A percentile compares a stretch with the other conserved stretches of the same genome.
Evolutionary conservation across 2,329 filamentous ascomycete genomes (phyloP).

Genomic region (Apiospora saccharicola): DNA sequence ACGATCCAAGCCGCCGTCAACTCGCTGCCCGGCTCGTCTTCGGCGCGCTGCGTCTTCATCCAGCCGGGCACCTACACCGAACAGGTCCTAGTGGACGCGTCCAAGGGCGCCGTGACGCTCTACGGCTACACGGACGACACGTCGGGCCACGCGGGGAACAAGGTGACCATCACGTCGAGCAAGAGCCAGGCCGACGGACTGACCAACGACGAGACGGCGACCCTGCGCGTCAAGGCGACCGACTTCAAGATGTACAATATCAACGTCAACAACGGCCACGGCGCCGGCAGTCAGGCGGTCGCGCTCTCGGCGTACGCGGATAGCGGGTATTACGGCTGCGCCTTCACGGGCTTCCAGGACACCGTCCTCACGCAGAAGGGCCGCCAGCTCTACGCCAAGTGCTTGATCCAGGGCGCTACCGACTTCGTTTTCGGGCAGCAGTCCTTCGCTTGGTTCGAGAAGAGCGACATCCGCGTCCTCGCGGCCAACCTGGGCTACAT

Average conservation of each 20-base stretch:
- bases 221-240: conserved; percentile 51
- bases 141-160: conserved; percentile 60
- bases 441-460: conserved; percentile 52
- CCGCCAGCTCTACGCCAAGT: conserved; percentile 55
- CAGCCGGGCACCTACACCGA: conserved; percentile 65
- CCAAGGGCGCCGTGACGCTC: conserved; percentile 57
- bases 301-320: conserved; percentile 52
- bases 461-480: conserved; percentile 48
- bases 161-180: conserved; percentile 58
- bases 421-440: conserved; percentile 57
- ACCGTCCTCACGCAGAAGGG: conserved; percentile 54
- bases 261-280: conserved; percentile 55
- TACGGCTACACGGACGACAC: conserved; percentile 66
- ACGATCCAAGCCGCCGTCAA: conserved; percentile 63
- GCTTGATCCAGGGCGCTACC: conserved; percentile 54
- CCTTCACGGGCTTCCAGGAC: conserved; percentile 56
- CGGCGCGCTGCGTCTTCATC: conserved; percentile 68
- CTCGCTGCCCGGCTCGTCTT: conserved; percentile 57
- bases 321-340: conserved; percentile 55
- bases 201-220: conserved; percentile 60
- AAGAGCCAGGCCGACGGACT: conserved; percentile 55
- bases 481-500: conserved; percentile 45
- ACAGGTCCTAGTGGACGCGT: conserved; percentile 61
- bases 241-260: conserved; percentile 70
- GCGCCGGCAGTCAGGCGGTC: conserved; percentile 53